Base-by-base conservation (phyloP, 2,329 filamentous ascomycete species). In the Myriosclerotinia scirpicola region DNA sequence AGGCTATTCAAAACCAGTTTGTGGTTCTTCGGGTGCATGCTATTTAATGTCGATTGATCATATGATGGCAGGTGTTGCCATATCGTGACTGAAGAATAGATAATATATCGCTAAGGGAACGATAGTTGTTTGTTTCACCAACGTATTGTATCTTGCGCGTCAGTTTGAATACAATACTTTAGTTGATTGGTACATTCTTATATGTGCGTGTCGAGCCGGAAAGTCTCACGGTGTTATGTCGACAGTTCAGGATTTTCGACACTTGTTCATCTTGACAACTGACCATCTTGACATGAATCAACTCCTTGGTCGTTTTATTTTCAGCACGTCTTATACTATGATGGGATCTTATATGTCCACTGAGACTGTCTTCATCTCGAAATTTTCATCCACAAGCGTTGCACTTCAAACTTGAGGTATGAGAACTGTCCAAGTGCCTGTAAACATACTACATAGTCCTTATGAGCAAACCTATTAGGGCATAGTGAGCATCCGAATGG, bases 401-500 rank as follows among this genome's bases (percentile, higher is more conserved):
- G 12, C 58, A 60, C 14, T 26, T 50, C 34, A 17, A 60, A 26
- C 14, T 38, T 36, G 34, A 38, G 20, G 44, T 60, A 9, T 60
- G 58, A 38, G 2, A 11, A 38, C 8, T 1, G 2, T 11, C n/a
- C 20, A 50, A 30, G 34, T 64, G 52, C 11, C 20, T 40, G 8
- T 64, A 17, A 38, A 64, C 20, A 36, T 54, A 17, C 8, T 36
- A 64, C 20, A 36, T 54, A 17, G 14, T 36, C 40, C 5, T 15
- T 40, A 5, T 8, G 8, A 46, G 26, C 6, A 26, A 46, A 64
- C 8, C 22, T 44, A 17, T 36, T 34, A 14, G 46, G 17, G 17
- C 61, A 56, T 17, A 55, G n/a, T 3, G 52, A 64, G 14, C 61
- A 64, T n/a, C 42, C 42, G 20, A 46, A 46, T 17, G 26, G 14